A percentile compares a stretch with the other conserved stretches of the same genome.
These are phyloP conservation scores for Dipteronia sinensis DNA, from an alignment of 345 rosid genomes.

Conservation along the genomic window DNA sequence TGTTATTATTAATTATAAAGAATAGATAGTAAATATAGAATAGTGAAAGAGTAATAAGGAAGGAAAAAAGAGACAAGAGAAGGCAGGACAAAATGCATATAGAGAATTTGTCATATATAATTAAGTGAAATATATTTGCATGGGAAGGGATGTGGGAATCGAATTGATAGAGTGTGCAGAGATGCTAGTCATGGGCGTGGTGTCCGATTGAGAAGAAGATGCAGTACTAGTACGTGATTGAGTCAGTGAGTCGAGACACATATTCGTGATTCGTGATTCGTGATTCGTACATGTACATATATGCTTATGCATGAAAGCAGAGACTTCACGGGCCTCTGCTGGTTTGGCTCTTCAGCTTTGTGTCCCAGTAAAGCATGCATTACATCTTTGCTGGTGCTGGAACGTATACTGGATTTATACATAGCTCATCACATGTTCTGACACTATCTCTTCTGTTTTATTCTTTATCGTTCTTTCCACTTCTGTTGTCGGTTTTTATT, in stretches of 20 bases:
- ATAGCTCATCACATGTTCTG: constrained; percentile 51
- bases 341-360: constrained; percentile 35
- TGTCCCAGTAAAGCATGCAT: constrained; percentile 23
- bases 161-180: too few species aligned
- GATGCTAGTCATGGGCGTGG: too few species aligned
- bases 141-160: constrained; percentile 38
- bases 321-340: constrained; percentile 49
- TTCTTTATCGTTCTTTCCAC: constrained; percentile 41
- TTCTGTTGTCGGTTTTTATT: constrained; percentile 1
- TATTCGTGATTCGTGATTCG: background rate
- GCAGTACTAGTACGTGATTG: background rate
- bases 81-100: background rate
- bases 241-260: constrained; percentile 20
- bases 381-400: constrained; percentile 5
- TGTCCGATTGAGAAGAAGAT: constrained; percentile 7
- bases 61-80: background rate
- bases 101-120: background rate
- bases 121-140: constrained; percentile 9
- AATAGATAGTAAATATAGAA: background rate
- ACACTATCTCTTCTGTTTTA: constrained; percentile 36
- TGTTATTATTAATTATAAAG: too few species aligned
- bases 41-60: background rate
- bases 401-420: background rate
- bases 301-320: background rate
- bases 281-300: background rate